A percentile compares a stretch with the other conserved stretches of the same genome.
Conservation (phyloP, 1,139 yeast species). For the Taphrina pruni region DNA sequence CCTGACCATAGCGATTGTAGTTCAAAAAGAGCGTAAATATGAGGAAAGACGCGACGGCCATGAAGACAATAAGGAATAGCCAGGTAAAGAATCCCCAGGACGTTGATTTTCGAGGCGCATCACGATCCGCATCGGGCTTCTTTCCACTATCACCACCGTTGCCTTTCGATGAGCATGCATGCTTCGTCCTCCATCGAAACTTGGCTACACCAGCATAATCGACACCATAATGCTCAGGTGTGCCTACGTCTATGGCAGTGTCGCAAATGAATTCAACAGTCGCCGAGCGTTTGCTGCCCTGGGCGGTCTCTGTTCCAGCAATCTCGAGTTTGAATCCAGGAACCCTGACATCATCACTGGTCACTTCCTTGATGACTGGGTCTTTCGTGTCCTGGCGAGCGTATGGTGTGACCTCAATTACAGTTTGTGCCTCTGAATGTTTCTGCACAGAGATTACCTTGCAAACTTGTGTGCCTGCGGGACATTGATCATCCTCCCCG, state of each 20-base stretch:
- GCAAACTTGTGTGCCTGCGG: slow-evolving; percentile 62
- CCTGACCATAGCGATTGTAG: slow-evolving; percentile 34
- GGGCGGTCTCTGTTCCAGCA: slow-evolving; percentile 12
- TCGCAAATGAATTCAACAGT: slow-evolving; percentile 28
- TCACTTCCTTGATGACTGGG: slow-evolving; percentile 6
- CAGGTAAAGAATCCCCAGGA: slow-evolving; percentile 40
- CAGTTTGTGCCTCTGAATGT: slow-evolving; percentile 14
- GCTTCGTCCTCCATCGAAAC: slow-evolving; percentile 23
- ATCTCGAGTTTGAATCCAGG: slow-evolving; percentile 6
- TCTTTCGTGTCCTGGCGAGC: slow-evolving; percentile 9
- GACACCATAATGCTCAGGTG: slow-evolving; percentile 4
- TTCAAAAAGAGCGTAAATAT: slow-evolving; percentile 32
- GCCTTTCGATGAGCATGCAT: slow-evolving; percentile 20
- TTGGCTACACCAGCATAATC: slow-evolving; percentile 14
- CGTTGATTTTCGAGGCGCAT: slow-evolving; percentile 19
- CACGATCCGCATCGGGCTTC: slow-evolving; percentile 23
- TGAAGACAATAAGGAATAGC: slow-evolving; percentile 32
- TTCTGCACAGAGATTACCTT: slow-evolving; percentile 15
- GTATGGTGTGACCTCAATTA: slow-evolving; percentile 27
- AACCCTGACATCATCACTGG: background rate
- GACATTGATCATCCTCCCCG: slow-evolving; percentile 59
- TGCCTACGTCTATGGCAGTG: slow-evolving; percentile 16
- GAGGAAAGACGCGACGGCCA: slow-evolving; percentile 32
- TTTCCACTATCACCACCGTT: background rate
- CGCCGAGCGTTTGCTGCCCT: slow-evolving; percentile 5